phyloP scores from a whole-genome alignment of 75 land plant species.

The Picea glauca region DNA sequence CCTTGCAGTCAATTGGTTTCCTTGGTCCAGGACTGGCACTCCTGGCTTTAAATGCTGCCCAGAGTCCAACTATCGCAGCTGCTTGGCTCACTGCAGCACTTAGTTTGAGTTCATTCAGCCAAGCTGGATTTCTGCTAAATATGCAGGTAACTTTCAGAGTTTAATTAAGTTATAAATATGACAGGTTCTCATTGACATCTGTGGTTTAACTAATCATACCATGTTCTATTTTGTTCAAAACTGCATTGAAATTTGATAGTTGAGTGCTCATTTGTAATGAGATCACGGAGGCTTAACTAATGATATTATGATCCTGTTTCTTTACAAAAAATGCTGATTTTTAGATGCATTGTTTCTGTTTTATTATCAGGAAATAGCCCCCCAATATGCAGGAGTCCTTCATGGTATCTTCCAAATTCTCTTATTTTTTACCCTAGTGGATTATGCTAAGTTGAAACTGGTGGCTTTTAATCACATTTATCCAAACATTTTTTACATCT shows the following conservation, averaged over 20 bases:
- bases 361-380: constrained; percentile 84
- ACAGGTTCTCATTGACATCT: background rate
- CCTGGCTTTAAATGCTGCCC: constrained; percentile 64
- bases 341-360: background rate
- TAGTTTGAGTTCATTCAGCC: constrained; percentile 94
- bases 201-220: background rate
- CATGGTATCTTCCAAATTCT: constrained; percentile 62
- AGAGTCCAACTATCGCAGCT: constrained; percentile 62
- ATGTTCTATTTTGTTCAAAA: background rate
- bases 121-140: constrained; percentile 94
- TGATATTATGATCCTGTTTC: background rate
- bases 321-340: background rate
- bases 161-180: background rate
- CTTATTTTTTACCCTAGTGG: background rate
- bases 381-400: constrained; percentile 86
- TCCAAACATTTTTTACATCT: background rate
- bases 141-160: constrained; percentile 56
- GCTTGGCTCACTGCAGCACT: constrained; percentile 73
- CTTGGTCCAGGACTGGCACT: constrained; percentile 85
- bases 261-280: background rate
- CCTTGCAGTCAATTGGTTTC: constrained; percentile 86
- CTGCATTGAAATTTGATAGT: background rate
- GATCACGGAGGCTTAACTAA: background rate
- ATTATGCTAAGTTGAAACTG: background rate
- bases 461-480: background rate